Percentiles rank a stretch among this genome's conserved stretches.
phyloP scores from a whole-genome alignment of 108 stramenopile genomes.

The Poteriospumella lacustris region DNA sequence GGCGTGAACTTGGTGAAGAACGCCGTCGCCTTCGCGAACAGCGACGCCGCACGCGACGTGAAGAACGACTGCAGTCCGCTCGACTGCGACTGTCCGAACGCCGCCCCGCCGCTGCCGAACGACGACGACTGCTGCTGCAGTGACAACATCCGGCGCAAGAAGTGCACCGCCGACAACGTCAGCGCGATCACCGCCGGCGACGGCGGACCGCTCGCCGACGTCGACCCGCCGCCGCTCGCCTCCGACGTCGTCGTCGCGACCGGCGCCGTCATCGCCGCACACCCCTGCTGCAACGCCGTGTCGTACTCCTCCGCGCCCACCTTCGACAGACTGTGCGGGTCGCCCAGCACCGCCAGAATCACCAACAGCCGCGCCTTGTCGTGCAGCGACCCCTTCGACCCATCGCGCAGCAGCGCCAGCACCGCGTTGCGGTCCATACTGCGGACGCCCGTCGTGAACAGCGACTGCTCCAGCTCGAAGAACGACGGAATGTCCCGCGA shows the following conservation, averaged over 20 bases:
- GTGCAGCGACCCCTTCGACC: constrained; percentile 79
- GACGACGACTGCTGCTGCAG: constrained; percentile 59
- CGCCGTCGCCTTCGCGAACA: constrained; percentile 83
- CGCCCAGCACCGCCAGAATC: constrained; percentile 46
- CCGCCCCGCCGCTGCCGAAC: constrained; percentile 44
- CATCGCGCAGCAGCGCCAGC: constrained; percentile 64
- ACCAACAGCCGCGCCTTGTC: constrained; percentile 88
- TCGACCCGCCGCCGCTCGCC: too few species aligned
- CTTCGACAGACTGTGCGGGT: neutral
- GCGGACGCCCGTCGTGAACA: constrained; percentile 31
- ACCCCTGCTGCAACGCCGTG: neutral
- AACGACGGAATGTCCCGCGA: constrained; percentile 90
- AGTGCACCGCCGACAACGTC: constrained; percentile 44
- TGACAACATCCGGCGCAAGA: constrained; percentile 40
- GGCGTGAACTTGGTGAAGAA: constrained; percentile 76
- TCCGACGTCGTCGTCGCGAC: too few species aligned
- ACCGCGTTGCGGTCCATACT: constrained; percentile 45
- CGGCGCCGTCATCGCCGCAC: constrained; percentile 19
- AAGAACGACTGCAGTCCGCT: constrained; percentile 61
- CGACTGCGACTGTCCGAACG: constrained; percentile 21
- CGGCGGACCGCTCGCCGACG: constrained; percentile 5
- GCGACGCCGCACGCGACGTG: constrained; percentile 77
- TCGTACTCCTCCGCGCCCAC: constrained; percentile 12
- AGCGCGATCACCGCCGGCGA: constrained; percentile 25
- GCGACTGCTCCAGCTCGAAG: constrained; percentile 78